These are phyloP conservation scores for Kwoniella dejecticola DNA, from an alignment of 768 basidiomycete genomes.

Conservation along the genomic window DNA sequence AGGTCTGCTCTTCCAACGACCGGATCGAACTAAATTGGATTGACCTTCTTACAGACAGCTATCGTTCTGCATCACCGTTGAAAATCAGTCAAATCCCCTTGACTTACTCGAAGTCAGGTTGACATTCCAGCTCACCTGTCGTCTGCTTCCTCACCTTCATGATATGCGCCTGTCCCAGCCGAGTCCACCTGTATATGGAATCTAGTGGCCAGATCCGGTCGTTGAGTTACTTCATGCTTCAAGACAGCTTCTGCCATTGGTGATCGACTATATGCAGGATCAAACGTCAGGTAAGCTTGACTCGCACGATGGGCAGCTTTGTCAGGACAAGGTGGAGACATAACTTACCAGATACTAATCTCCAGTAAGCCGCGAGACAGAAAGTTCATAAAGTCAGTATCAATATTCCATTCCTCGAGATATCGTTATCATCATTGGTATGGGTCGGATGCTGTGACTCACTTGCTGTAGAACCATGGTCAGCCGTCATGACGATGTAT, in stretches of 20 bases:
- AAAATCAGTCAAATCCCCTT: neutral
- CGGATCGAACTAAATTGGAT: no score
- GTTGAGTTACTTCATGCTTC: conserved; percentile 57
- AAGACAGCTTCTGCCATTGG: conserved; percentile 92
- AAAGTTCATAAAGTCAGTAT: no score
- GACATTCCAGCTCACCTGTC: no score
- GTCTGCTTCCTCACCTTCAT: conserved; percentile 80
- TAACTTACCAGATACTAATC: conserved; percentile 36
- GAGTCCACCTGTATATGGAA: conserved; percentile 74
- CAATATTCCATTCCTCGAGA: no score
- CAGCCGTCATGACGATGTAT: neutral
- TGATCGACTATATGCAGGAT: conserved; percentile 63
- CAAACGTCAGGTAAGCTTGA: conserved; percentile 2
- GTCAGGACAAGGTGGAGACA: neutral
- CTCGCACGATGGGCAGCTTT: neutral
- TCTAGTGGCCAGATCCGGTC: conserved; percentile 52
- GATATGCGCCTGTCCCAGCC: conserved; percentile 81
- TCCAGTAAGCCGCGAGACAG: no score
- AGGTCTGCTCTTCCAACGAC: neutral
- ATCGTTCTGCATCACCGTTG: conserved; percentile 61
- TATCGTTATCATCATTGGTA: no score
- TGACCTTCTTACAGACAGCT: conserved; percentile 70
- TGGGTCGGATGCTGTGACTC: no score
- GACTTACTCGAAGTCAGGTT: no score
- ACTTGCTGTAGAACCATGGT: conserved; percentile 36